A percentile compares a stretch with the other conserved stretches of the same genome.
Evolutionary conservation across 2,329 filamentous ascomycete genomes (phyloP).

Genomic region (Orbilia oligospora): DNA sequence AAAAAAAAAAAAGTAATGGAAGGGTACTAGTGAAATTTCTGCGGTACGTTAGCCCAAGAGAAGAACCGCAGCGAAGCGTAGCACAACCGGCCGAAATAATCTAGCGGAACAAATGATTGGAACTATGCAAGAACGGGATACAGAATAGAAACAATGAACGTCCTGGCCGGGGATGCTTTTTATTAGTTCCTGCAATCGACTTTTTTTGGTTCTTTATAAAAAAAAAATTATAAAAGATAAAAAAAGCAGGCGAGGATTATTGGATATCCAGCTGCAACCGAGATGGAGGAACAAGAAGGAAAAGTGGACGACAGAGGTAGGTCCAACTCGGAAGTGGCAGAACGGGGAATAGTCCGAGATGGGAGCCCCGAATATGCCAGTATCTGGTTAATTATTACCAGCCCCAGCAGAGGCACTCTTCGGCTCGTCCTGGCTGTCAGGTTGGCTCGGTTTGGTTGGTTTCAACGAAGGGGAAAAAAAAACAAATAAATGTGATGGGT

Average conservation of each 20-base stretch:
- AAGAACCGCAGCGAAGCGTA: conserved; percentile 51
- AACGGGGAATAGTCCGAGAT: conserved; percentile 52
- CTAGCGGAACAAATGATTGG: conserved; percentile 36
- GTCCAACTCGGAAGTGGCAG: conserved; percentile 59
- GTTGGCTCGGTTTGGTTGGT: conserved; percentile 24
- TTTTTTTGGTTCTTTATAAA: conserved; percentile 13
- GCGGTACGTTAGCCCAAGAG: conserved; percentile 41
- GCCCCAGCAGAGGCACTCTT: conserved; percentile 35
- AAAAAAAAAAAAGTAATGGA: conserved; percentile 1
- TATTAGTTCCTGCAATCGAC: conserved; percentile 18
- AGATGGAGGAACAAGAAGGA: conserved; percentile 58
- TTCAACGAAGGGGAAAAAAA: conserved; percentile 22
- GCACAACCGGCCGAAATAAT: conserved; percentile 40
- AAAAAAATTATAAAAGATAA: neutral
- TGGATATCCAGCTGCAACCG: conserved; percentile 59
- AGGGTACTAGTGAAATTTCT: conserved; percentile 33
- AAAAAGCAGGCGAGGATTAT: conserved; percentile 28
- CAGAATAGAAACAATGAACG: conserved; percentile 39
- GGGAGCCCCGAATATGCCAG: conserved; percentile 24
- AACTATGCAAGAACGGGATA: conserved; percentile 47
- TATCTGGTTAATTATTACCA: conserved; percentile 10
- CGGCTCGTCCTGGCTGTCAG: conserved; percentile 30
- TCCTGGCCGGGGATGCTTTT: conserved; percentile 21
- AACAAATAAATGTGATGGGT: conserved; percentile 40
- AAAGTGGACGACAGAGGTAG: conserved; percentile 56